Evolutionary conservation across 768 basidiomycete genomes (phyloP), one percentile per base, ranked within the genome.

Genomic region (Lyophyllum atratum): DNA sequence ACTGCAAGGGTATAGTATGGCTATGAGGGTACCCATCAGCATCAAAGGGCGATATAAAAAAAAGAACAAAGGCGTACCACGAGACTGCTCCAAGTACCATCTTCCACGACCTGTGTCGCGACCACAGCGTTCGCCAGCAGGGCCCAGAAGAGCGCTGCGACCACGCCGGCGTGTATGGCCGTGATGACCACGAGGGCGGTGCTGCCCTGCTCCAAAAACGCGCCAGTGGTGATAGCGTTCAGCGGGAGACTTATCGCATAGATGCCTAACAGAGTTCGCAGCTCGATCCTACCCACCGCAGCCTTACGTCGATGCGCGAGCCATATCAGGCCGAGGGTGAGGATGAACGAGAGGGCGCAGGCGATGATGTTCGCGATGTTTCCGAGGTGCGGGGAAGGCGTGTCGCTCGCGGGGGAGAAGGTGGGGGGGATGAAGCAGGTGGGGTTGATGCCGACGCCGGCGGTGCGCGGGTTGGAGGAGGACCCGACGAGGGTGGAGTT

Each of bases 61-160:
- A 43, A 34, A 51, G 48, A 25, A 24, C 34, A 14, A 10, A n/a
- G 46, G 82, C 82, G 63, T 52, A 91, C 89, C 52, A 89, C 73
- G 47, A 91, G 59, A 56, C 87, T 83, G 62, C 83, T 83, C 31
- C 86, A 74, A 0, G 92, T 92, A 6, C 94, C 96, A 66, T 92
- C 96, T 69, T 98, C 96, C 53, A 98, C 90, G 48, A 95, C 68
- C 72, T 98, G 96, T n/a, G 89, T 91, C 33, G 88, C 85, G 21
- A 94, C 81, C 57, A 93, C 72, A 9, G 80, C 90, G 71, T 91
- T 93, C 29, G 80, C 91, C 51, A 92, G 75, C 60, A 93, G 74
- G 7, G 81, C 66, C 90, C 93, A 94, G 68, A 94, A 95, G 4
- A 93, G 73, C 3, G 87, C 82, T 3, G 85, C 86, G 43, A 95